A percentile compares a stretch with the other conserved stretches of the same genome.
Conservation (phyloP, 768 basidiomycete species). For the Suillus hirtellus region DNA sequence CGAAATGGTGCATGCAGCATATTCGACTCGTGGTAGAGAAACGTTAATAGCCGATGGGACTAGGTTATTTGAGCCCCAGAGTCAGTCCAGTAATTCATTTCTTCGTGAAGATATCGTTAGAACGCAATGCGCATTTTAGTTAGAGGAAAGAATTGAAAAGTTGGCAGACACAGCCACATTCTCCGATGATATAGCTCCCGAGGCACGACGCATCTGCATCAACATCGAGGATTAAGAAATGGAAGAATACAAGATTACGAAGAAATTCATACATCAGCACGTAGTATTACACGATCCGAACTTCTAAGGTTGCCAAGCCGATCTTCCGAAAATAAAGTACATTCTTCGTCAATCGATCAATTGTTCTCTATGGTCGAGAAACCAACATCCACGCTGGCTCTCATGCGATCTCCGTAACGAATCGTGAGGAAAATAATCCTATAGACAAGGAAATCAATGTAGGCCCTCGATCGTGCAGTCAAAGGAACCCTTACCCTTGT, state of each 20-base stretch:
- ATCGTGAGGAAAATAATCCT: conserved; percentile 57
- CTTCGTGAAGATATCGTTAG: neutral
- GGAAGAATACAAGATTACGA: neutral
- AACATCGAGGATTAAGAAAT: neutral
- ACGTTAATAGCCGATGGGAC: neutral
- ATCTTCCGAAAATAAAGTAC: neutral
- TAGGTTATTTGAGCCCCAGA: neutral
- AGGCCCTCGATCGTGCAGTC: conserved; percentile 1
- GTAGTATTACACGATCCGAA: neutral
- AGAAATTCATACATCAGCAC: conserved; percentile 4
- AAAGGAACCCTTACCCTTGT: conserved; percentile 46
- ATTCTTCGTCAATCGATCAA: conserved; percentile 16
- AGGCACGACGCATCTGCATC: neutral
- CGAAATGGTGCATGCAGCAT: neutral
- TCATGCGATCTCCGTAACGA: conserved; percentile 55
- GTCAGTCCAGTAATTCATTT: neutral
- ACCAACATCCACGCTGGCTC: conserved; percentile 57
- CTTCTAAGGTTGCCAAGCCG: neutral
- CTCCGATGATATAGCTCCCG: neutral
- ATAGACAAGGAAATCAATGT: conserved; percentile 28
- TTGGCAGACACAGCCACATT: neutral
- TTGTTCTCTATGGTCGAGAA: conserved; percentile 47
- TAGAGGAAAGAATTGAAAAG: neutral
- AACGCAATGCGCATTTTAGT: neutral
- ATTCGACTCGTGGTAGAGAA: neutral